These are phyloP conservation scores for Fonsecaea pugnacius DNA, from an alignment of 2,329 filamentous ascomycete genomes.

Conservation along the genomic window DNA sequence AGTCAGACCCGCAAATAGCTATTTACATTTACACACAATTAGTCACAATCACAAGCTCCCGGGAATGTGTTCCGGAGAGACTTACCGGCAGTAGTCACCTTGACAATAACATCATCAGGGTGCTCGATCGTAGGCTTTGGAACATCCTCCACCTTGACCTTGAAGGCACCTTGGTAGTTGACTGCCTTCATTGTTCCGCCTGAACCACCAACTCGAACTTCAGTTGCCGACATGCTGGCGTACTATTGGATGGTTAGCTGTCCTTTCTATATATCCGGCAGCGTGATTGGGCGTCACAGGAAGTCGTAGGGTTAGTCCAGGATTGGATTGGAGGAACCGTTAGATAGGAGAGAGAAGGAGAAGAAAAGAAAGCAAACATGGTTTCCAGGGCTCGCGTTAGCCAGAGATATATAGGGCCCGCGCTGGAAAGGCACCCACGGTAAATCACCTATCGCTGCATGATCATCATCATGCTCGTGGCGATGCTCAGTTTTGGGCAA, in stretches of 20 bases:
- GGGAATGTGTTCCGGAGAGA: background rate
- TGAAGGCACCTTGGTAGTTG: conserved; percentile 65
- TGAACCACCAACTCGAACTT: conserved; percentile 18
- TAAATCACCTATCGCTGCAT: background rate
- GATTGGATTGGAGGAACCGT: conserved; percentile 6
- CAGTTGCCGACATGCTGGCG: conserved; percentile 26
- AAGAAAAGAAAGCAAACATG: conserved; percentile 7
- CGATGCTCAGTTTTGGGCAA: conserved; percentile 7
- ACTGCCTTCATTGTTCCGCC: conserved; percentile 62
- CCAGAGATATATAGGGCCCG: background rate
- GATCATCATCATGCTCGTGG: background rate
- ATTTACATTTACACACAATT: background rate
- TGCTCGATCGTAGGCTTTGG: conserved; percentile 63
- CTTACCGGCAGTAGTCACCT: conserved; percentile 64
- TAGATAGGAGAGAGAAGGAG: conserved; percentile 1
- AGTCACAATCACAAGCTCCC: background rate
- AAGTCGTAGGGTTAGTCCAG: background rate
- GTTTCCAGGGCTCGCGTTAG: background rate
- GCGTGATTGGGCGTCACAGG: conserved; percentile 8
- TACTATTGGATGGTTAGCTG: background rate
- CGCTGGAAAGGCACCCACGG: background rate
- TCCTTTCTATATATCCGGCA: background rate
- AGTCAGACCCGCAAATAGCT: conserved; percentile 61
- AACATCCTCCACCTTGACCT: conserved; percentile 66
- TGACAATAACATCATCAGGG: conserved; percentile 68